A percentile compares a stretch with the other conserved stretches of the same genome.
Conservation (phyloP, 2,329 filamentous ascomycete species). For the Fusarium scirpi region DNA sequence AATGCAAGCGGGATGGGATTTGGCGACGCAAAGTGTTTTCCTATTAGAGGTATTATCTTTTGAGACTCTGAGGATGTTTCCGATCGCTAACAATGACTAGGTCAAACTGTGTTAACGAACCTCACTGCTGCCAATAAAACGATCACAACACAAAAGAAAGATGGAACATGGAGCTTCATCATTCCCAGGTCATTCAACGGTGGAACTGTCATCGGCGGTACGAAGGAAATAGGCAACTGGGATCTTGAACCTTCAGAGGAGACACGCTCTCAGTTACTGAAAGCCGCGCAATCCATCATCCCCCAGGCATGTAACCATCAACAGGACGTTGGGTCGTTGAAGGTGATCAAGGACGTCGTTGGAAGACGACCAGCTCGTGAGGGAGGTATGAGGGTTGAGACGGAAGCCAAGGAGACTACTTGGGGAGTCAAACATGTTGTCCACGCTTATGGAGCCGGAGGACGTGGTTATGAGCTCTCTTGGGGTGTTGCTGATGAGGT, state of each 20-base stretch:
- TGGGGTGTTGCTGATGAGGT: constrained; percentile 69
- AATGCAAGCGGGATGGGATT: constrained; percentile 54
- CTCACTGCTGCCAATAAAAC: constrained; percentile 51
- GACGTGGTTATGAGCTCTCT: constrained; percentile 71
- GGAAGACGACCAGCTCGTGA: constrained; percentile 59
- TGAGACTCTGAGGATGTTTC: rapidly evolving
- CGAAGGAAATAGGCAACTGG: constrained; percentile 71
- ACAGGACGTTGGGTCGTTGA: constrained; percentile 20
- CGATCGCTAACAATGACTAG: constrained; percentile 28
- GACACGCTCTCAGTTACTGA: constrained; percentile 54
- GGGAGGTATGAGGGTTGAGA: constrained; percentile 60
- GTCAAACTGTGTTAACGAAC: constrained; percentile 54
- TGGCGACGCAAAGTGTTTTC: constrained; percentile 50
- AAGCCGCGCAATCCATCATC: constrained; percentile 25
- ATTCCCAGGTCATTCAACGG: constrained; percentile 72
- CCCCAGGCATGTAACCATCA: constrained; percentile 14
- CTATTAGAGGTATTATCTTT: constrained; percentile 48
- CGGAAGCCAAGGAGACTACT: constrained; percentile 25
- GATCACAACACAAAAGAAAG: constrained; percentile 71
- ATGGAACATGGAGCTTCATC: constrained; percentile 72
- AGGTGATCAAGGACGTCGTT: constrained; percentile 59
- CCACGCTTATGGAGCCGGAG: constrained; percentile 71
- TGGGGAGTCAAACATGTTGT: constrained; percentile 51
- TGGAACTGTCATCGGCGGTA: constrained; percentile 75
- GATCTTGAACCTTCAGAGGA: constrained; percentile 60